Base-by-base conservation (phyloP, 75 land plant species). In the Cryptomeria japonica region DNA sequence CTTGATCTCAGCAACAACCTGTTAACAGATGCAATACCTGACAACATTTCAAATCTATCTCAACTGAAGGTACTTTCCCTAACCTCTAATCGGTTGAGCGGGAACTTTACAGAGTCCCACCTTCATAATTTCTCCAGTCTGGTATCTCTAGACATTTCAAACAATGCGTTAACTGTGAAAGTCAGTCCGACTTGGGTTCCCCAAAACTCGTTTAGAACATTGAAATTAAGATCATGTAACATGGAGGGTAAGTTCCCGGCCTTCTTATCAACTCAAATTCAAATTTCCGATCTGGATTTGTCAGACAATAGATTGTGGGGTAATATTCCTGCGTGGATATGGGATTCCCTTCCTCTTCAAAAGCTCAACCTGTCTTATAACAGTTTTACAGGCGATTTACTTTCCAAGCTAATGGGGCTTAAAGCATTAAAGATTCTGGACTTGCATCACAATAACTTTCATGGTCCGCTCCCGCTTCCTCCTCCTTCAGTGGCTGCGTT, bases 1-100 rank as follows among this genome's bases (percentile, higher is more conserved):
- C 86, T 90, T 44, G 64, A 85, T 56, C 88, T 90, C 1, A 5
- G 19, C 8, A 4, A 39, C 18, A 87, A 90, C 15, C 12, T 9
- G 3, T 56, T 87, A 2, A 1, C 14, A 3, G 89, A 89, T 42
- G 2, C 25, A 3, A 78, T 85, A 32, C 83, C 88, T 5, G 0
- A 16, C 3, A 76, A 36, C 51, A 42, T 90, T 32, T 58, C 44
- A 41, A 31, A 88, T 25, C 58, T 90, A 22, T 25, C 34, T 76
- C 6, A 37, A 16, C 12, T 90, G 11, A 28, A 85, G 37, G 31
- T 18, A 19, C 87, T 90, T 2, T 34, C 78, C 56, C 42, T 90
- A 0, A 42, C 77, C 37, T 10, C 28, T 51, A 90, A 90, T 25
- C 37, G 36, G 19, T 28, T 87, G 28, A 83, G 9, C 10, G 82